Evolutionary conservation across 176 grass and related monocot genomes (phyloP).

Genomic region (Themeda triandra): DNA sequence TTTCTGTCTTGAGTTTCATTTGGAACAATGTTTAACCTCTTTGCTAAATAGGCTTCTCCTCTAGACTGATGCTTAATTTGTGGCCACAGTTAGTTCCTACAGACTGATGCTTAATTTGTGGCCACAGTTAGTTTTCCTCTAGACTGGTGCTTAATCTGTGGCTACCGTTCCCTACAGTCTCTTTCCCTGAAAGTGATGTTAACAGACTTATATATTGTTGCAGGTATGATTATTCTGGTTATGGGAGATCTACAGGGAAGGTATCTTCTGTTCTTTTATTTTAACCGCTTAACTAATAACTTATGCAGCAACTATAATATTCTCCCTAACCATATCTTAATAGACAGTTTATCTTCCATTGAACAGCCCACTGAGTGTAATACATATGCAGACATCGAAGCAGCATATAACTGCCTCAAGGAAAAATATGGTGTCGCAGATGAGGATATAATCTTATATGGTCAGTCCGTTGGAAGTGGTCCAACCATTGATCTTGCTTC

Average conservation of each 20-base stretch:
- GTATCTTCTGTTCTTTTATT: conserved; percentile 28
- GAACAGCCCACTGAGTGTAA: conserved; percentile 92
- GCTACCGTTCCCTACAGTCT: neutral
- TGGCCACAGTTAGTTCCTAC: neutral
- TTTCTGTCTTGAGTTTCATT: neutral
- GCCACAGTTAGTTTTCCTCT: conserved; percentile 5
- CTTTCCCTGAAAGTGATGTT: neutral
- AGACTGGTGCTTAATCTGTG: neutral
- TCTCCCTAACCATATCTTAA: conserved; percentile 46
- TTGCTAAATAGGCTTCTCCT: neutral
- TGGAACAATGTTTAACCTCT: neutral
- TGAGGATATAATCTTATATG: conserved; percentile 86
- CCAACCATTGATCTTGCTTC: conserved; percentile 93
- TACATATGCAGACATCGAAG: conserved; percentile 97
- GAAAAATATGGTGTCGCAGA: conserved; percentile 73
- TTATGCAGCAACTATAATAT: conserved; percentile 31
- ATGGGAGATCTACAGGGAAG: conserved; percentile 89
- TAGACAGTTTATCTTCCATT: conserved; percentile 54
- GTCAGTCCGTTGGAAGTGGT: conserved; percentile 89
- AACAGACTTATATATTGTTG: conserved; percentile 6
- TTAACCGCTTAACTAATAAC: conserved; percentile 18
- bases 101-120: neutral
- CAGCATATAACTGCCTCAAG: conserved; percentile 88
- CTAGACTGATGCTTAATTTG: neutral
- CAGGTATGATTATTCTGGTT: conserved; percentile 94